Conservation (phyloP, 148 eudicot genomes). For the Camellia granthamiana region DNA sequence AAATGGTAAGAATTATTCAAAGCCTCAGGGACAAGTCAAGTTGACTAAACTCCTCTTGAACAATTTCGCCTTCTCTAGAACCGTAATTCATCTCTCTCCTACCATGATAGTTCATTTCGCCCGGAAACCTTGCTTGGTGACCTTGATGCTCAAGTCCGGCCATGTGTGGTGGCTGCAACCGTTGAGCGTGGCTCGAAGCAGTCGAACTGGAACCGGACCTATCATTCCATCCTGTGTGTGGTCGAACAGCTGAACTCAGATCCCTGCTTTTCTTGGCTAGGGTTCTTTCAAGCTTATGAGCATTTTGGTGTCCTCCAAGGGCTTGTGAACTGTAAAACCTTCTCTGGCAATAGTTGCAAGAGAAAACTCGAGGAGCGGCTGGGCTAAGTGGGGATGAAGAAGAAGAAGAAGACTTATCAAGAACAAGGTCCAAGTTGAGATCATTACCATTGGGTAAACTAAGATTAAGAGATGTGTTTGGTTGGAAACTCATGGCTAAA, state of each 20-base stretch:
- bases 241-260: slow-evolving; percentile 16
- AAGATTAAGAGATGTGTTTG: slow-evolving; percentile 31
- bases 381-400: slow-evolving; percentile 32
- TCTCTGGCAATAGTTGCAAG: slow-evolving; percentile 68
- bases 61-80: too few relatives aligned
- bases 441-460: slow-evolving; percentile 21
- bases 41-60: slow-evolving; percentile 33
- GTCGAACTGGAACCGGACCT: slow-evolving; percentile 11
- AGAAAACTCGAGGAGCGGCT: slow-evolving; percentile 42
- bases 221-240: slow-evolving; percentile 13
- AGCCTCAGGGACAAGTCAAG: slow-evolving; percentile 62
- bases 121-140: too few relatives aligned
- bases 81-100: too few relatives aligned
- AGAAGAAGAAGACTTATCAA: slow-evolving; percentile 40
- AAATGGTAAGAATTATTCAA: slow-evolving; percentile 2
- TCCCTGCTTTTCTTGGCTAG: slow-evolving; percentile 64
- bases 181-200: neutral
- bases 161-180: slow-evolving; percentile 12
- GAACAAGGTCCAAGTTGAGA: slow-evolving; percentile 37
- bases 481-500: slow-evolving; percentile 48
- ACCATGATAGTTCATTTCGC: too few relatives aligned
- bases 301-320: slow-evolving; percentile 85
- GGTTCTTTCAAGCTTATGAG: slow-evolving; percentile 75
- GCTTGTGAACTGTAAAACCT: slow-evolving; percentile 77
- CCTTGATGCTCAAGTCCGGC: too few relatives aligned